Percentiles rank a stretch among this genome's conserved stretches.
These are phyloP conservation scores for Arthroderma sp. DNA, from an alignment of 2,329 filamentous ascomycete species.

Conservation along the genomic window DNA sequence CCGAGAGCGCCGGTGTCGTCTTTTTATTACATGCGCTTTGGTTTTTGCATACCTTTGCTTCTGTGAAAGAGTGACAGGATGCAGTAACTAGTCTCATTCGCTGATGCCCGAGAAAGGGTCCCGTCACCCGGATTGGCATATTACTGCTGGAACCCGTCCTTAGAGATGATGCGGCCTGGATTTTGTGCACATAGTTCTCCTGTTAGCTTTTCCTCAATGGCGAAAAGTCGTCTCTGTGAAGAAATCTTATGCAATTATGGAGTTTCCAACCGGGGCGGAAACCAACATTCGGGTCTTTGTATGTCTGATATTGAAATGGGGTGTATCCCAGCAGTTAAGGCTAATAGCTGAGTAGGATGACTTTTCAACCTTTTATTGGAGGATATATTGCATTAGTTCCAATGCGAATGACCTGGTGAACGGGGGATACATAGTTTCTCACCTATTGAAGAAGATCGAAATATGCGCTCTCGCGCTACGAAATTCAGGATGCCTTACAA, in stretches of 20 bases:
- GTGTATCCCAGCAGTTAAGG: background rate
- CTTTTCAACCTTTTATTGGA: slow-evolving; percentile 34
- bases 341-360: slow-evolving; percentile 24
- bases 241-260: slow-evolving; percentile 22
- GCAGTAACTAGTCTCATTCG: background rate
- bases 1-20: too few relatives aligned
- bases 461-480: slow-evolving; percentile 28
- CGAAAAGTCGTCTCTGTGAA: background rate
- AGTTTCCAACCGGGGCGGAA: slow-evolving; percentile 33
- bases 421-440: background rate
- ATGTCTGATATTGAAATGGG: slow-evolving; percentile 17
- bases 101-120: background rate
- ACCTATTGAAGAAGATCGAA: slow-evolving; percentile 22
- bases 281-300: slow-evolving; percentile 35
- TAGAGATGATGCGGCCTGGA: background rate
- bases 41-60: background rate
- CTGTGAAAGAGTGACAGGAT: background rate
- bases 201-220: background rate
- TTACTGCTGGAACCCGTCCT: background rate
- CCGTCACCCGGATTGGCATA: background rate
- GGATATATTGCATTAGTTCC: slow-evolving; percentile 17
- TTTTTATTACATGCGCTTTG: too few relatives aligned
- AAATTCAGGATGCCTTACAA: slow-evolving; percentile 28
- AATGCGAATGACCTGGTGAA: slow-evolving; percentile 12
- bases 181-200: background rate